These are phyloP conservation scores for Verticillium tricorpus DNA, from an alignment of 2,329 filamentous ascomycete genomes.

Conservation along the genomic window DNA sequence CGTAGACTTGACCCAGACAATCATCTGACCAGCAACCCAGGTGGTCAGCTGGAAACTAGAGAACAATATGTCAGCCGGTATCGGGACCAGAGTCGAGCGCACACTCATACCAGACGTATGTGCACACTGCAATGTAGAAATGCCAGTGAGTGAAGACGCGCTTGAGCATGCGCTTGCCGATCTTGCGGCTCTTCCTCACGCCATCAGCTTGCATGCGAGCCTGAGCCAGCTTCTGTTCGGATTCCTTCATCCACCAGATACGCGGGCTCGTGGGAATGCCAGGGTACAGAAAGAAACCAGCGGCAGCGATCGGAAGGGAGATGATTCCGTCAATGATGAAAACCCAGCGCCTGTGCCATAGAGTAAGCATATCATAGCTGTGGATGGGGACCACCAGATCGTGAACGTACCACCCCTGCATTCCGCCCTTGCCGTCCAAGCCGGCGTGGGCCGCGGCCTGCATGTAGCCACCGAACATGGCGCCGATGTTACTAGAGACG, in stretches of 20 bases:
- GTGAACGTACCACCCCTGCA: constrained; percentile 32
- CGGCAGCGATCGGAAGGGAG: constrained; percentile 26
- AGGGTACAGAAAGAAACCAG: constrained; percentile 25
- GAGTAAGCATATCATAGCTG: not conserved
- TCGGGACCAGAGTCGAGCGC: not conserved
- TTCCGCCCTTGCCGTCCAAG: constrained; percentile 35
- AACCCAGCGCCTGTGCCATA: constrained; percentile 21
- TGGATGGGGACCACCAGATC: not conserved
- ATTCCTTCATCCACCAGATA: constrained; percentile 22
- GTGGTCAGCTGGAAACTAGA: constrained; percentile 14
- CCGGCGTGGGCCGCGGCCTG: constrained; percentile 42
- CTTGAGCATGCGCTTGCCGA: constrained; percentile 19
- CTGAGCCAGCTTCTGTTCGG: constrained; percentile 21
- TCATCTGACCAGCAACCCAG: constrained; percentile 20
- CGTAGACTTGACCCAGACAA: constrained; percentile 19
- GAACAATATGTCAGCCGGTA: not conserved
- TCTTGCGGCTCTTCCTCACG: constrained; percentile 16
- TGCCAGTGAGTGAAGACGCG: constrained; percentile 21
- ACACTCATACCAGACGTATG: constrained; percentile 13
- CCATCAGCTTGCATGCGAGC: constrained; percentile 22
- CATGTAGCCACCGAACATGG: constrained; percentile 42
- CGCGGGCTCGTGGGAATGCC: constrained; percentile 21
- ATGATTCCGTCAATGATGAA: constrained; percentile 31
- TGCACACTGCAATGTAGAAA: constrained; percentile 17
- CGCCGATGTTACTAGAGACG: constrained; percentile 38